phyloP scores from a whole-genome alignment of 345 rosid genomes.

The Populus davidiana region DNA sequence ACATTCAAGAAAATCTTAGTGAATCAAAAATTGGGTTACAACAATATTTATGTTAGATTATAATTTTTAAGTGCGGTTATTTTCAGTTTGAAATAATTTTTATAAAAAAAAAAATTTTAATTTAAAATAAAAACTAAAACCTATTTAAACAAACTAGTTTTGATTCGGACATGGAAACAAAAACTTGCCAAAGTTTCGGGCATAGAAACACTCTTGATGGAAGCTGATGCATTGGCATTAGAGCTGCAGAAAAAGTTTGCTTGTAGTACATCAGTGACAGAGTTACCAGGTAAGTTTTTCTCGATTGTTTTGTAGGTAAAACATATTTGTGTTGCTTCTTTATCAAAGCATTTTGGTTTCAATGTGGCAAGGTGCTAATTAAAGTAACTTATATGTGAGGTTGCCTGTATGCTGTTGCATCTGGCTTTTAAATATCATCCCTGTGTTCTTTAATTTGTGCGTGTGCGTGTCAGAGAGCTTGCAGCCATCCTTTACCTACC shows the following conservation, averaged over 20 bases:
- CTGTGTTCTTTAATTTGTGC: too few species aligned
- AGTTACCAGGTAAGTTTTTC: slow-evolving; percentile 59
- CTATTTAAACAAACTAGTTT: too few species aligned
- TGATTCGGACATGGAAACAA: slow-evolving; percentile 18
- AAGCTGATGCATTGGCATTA: slow-evolving; percentile 81
- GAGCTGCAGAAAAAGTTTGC: slow-evolving; percentile 98
- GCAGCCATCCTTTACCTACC: neutral
- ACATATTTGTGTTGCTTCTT: neutral
- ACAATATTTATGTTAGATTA: too few species aligned
- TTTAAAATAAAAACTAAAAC: too few species aligned
- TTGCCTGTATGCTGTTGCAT: neutral
- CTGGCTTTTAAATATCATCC: neutral
- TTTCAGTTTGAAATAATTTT: too few species aligned
- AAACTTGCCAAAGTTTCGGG: slow-evolving; percentile 79
- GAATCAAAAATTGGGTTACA: too few species aligned
- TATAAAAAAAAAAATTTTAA: too few species aligned
- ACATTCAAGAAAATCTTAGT: too few species aligned
- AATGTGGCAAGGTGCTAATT: neutral
- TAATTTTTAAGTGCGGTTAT: too few species aligned
- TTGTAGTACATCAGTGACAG: slow-evolving; percentile 81
- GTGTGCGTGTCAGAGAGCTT: too few species aligned
- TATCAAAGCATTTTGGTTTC: neutral
- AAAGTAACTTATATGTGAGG: neutral
- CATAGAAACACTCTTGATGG: slow-evolving; percentile 69
- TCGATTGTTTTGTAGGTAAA: neutral